These are phyloP conservation scores for Thyridium curvatum DNA, from an alignment of 2,329 filamentous ascomycete species.

Conservation along the genomic window DNA sequence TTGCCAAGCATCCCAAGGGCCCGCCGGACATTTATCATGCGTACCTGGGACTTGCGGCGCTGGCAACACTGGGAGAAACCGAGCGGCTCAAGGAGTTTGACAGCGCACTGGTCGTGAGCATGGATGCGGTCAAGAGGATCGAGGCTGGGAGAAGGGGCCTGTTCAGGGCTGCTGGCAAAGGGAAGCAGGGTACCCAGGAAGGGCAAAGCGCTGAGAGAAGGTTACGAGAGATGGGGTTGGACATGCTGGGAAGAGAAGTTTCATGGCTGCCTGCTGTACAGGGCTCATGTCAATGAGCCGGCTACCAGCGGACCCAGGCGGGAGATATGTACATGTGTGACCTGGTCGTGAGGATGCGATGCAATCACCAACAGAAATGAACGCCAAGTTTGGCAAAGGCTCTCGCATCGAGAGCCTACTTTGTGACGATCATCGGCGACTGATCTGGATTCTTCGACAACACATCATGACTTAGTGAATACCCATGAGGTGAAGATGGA, in stretches of 20 bases:
- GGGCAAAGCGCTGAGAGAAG: background rate
- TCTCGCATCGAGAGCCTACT: too few species aligned
- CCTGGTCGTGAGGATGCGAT: too few species aligned
- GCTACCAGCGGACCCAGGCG: too few species aligned
- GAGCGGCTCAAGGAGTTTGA: conserved; percentile 63
- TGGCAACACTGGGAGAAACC: conserved; percentile 66
- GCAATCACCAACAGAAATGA: too few species aligned
- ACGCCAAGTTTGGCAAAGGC: too few species aligned
- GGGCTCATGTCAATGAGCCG: too few species aligned
- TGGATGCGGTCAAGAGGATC: conserved; percentile 46
- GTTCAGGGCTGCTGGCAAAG: conserved; percentile 7
- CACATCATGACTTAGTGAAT: too few species aligned
- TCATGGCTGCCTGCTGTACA: background rate
- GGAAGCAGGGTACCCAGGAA: background rate
- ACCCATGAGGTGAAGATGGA: too few species aligned
- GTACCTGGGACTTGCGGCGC: conserved; percentile 76
- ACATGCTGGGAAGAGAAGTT: background rate
- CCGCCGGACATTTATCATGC: conserved; percentile 81
- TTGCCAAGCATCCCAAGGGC: conserved; percentile 64
- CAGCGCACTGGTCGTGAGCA: conserved; percentile 68
- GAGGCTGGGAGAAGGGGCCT: conserved; percentile 35
- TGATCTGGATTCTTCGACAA: too few species aligned
- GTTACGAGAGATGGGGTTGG: background rate
- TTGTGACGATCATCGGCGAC: too few species aligned
- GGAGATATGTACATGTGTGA: too few species aligned